Percentiles rank a stretch among this genome's conserved stretches.
These are phyloP conservation scores for Xylaria nigripes DNA, from an alignment of 495 filamentous ascomycete genomes.

Conservation along the genomic window DNA sequence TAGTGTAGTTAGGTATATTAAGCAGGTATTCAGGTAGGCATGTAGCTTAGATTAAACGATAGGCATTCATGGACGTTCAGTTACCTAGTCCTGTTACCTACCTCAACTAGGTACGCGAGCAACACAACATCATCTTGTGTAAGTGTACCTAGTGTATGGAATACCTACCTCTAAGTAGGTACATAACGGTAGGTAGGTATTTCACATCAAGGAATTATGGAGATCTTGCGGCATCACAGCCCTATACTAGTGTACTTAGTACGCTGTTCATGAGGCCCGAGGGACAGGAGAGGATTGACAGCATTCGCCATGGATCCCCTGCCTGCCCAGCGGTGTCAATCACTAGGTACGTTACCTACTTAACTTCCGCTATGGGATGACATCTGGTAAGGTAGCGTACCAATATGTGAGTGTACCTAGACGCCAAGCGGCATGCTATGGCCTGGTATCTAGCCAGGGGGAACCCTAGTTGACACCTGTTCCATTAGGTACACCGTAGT, in stretches of 20 bases:
- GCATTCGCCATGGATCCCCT: conserved; percentile 12
- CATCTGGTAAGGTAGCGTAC: background rate
- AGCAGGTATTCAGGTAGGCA: no score
- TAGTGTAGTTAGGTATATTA: no score
- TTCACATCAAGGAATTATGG: background rate
- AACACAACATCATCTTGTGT: no score
- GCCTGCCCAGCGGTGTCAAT: no score
- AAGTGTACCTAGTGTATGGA: no score
- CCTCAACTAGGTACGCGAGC: no score
- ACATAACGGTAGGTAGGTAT: no score
- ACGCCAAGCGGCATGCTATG: background rate
- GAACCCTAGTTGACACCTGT: background rate
- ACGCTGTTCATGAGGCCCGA: background rate
- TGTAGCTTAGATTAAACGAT: no score
- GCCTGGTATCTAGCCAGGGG: no score
- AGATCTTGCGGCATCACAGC: background rate
- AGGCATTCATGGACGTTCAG: no score
- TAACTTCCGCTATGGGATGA: background rate
- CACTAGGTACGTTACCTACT: background rate
- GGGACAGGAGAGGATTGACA: background rate
- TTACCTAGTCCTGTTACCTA: no score
- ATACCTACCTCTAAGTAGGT: no score
- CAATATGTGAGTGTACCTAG: background rate
- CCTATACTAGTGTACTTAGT: background rate
- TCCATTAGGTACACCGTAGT: background rate